phyloP scores from a whole-genome alignment of 2,329 filamentous ascomycete species.

The Endocalyx cinctus region DNA sequence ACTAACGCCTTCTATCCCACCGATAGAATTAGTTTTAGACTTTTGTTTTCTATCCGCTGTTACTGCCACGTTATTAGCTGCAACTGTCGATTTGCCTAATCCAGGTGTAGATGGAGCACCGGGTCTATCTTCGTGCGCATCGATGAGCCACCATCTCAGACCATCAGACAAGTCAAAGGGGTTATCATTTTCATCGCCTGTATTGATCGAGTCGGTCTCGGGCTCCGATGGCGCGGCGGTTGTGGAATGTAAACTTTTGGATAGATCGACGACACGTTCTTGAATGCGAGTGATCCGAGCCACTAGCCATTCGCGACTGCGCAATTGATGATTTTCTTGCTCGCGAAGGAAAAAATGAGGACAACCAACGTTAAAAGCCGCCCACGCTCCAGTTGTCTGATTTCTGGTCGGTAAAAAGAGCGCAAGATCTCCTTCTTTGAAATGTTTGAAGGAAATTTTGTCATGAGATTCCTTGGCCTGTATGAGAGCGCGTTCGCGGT shows the following conservation, averaged over 20 bases:
- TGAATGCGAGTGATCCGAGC: slow-evolving; percentile 88
- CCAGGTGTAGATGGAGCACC: slow-evolving; percentile 89
- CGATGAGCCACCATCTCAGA: slow-evolving; percentile 91
- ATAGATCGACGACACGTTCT: slow-evolving; percentile 88
- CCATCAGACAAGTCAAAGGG: slow-evolving; percentile 96
- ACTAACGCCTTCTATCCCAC: slow-evolving; percentile 67
- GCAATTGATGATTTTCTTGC: slow-evolving; percentile 80
- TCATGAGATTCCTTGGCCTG: slow-evolving; percentile 83
- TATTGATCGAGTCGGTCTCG: slow-evolving; percentile 46
- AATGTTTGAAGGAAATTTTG: slow-evolving; percentile 92
- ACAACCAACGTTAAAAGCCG: slow-evolving; percentile 95
- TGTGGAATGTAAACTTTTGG: slow-evolving; percentile 60
- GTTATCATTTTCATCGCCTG: slow-evolving; percentile 80
- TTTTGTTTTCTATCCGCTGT: slow-evolving; percentile 62
- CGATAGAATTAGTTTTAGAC: slow-evolving; percentile 39
- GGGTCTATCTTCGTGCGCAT: slow-evolving; percentile 88
- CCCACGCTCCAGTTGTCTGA: slow-evolving; percentile 92
- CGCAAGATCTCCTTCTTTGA: slow-evolving; percentile 94
- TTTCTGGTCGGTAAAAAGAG: slow-evolving; percentile 92
- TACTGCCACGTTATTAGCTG: slow-evolving; percentile 80
- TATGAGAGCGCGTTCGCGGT: slow-evolving; percentile 79
- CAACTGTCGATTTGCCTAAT: slow-evolving; percentile 85
- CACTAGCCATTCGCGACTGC: slow-evolving; percentile 89
- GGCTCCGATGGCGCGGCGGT: slow-evolving; percentile 36
- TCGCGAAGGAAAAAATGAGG: slow-evolving; percentile 96